Base-by-base conservation (phyloP, 208 protist species). In the Trypanosoma congolense region DNA sequence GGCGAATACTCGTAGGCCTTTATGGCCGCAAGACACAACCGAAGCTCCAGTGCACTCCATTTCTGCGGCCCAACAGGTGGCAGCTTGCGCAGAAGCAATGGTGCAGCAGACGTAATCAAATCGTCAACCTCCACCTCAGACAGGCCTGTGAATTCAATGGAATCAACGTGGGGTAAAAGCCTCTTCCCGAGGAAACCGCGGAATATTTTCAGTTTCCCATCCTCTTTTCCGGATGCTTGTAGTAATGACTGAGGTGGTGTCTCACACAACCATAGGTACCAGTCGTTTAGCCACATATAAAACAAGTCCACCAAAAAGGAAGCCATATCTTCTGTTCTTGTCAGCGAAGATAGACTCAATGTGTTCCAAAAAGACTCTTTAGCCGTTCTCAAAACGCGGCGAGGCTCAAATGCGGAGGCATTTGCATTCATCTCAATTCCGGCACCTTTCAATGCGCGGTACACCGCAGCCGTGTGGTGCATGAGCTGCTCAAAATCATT, bases 241-340 rank as follows among this genome's bases (percentile, higher is more conserved):
- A 67, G 62, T 38, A 87, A 78, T 6, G 73, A 48, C 19, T 51
- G 56, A 2, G 83, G 46, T 2, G 80, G 76, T 3, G 59, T 55
- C 3, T 61, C 54, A 54, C 76, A 88, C 19, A 70, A 52, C 80
- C 80, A 88, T 2, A 66, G 30, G 56, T 84, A 80, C 30, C 65
- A 66, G 58, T 88, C 80, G 24, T 71, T 59, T 25, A 88, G 56
- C 80, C 80, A 88, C 30, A 74, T 65, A 46, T 75, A 84, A 46
- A 88, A 88, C 26, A 84, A 38, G 30, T 72, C 70, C 0, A 73
- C 65, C 3, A 71, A 18, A 67, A 88, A 74, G 3, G 45, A 18
- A 6, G 53, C 35, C 9, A 84, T 65, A 31, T 84, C 74, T 21
- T 72, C 73, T 45, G 56, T 61, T 2, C 49, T 19, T 4, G 43